A percentile compares a stretch with the other conserved stretches of the same genome.
These are phyloP conservation scores for Myochromella boudieri DNA, from an alignment of 768 basidiomycete genomes.

Conservation along the genomic window DNA sequence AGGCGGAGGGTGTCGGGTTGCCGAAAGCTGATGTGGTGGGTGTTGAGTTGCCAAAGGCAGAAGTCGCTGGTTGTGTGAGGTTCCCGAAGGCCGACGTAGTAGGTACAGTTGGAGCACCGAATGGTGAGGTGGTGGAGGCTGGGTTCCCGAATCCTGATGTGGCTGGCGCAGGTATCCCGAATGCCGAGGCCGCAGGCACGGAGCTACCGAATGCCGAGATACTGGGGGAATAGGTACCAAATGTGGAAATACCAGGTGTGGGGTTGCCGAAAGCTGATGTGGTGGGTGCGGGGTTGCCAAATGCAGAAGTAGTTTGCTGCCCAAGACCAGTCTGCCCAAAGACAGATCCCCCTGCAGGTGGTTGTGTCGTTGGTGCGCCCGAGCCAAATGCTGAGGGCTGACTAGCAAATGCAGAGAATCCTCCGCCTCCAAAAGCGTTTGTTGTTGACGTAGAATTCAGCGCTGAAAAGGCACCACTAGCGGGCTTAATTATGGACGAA, in stretches of 20 bases:
- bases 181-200: not conserved
- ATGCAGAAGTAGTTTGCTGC: slow-evolving; percentile 18
- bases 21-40: no score
- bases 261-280: slow-evolving; percentile 17
- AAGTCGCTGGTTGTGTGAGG: not conserved
- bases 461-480: slow-evolving; percentile 52
- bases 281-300: slow-evolving; percentile 20
- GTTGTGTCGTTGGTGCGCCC: slow-evolving; percentile 23
- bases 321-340: slow-evolving; percentile 27
- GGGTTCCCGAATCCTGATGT: slow-evolving; percentile 17
- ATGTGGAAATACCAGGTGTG: slow-evolving; percentile 18
- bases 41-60: slow-evolving; percentile 1
- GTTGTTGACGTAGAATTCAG: slow-evolving; percentile 26
- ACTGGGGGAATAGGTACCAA: slow-evolving; percentile 13
- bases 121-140: slow-evolving; percentile 20
- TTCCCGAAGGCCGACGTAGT: slow-evolving; percentile 7
- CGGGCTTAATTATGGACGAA: slow-evolving; percentile 46
- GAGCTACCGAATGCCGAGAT: slow-evolving; percentile 5
- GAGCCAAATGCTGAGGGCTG: slow-evolving; percentile 44
- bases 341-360: slow-evolving; percentile 27
- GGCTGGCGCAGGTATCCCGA: slow-evolving; percentile 3
- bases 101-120: slow-evolving; percentile 15
- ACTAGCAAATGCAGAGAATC: slow-evolving; percentile 55
- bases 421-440: no score
- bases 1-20: slow-evolving; percentile 9